Conservation (phyloP, 192 early-diverging fungal genomes). For the Backusella parvicylindrica region DNA sequence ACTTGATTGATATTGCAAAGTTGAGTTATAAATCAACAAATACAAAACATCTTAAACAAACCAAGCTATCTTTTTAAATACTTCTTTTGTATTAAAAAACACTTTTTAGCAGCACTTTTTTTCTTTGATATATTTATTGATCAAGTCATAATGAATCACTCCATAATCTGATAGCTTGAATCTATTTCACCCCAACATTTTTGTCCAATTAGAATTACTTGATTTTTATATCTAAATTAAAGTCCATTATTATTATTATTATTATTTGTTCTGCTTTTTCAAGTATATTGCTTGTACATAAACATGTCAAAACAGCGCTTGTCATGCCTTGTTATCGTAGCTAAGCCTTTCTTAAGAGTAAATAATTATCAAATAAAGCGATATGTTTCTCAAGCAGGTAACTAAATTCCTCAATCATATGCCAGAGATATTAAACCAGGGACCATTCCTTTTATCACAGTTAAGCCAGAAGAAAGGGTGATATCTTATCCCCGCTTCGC, state of each 20-base stretch:
- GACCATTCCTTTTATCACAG: background rate
- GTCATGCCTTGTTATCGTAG: background rate
- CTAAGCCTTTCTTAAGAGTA: background rate
- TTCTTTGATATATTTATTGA: no score
- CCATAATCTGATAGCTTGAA: background rate
- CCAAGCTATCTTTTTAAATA: no score
- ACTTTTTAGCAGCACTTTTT: no score
- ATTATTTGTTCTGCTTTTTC: background rate
- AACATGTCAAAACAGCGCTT: background rate
- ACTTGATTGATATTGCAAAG: no score
- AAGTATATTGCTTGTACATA: background rate
- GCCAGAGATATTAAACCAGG: background rate
- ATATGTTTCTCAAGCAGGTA: background rate
- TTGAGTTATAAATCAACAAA: no score
- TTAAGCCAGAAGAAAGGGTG: background rate
- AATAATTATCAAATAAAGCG: background rate
- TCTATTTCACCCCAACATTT: background rate
- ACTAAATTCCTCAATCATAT: background rate
- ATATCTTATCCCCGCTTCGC: constrained; percentile 10
- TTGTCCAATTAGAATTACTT: background rate
- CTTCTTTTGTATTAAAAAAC: no score
- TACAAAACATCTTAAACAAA: no score
- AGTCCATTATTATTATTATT: background rate
- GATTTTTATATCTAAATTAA: background rate
- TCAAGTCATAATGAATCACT: no score